Percentiles rank a stretch among this genome's conserved stretches.
phyloP scores from a whole-genome alignment of 305 asterid genomes.

The Solanum hybrid region DNA sequence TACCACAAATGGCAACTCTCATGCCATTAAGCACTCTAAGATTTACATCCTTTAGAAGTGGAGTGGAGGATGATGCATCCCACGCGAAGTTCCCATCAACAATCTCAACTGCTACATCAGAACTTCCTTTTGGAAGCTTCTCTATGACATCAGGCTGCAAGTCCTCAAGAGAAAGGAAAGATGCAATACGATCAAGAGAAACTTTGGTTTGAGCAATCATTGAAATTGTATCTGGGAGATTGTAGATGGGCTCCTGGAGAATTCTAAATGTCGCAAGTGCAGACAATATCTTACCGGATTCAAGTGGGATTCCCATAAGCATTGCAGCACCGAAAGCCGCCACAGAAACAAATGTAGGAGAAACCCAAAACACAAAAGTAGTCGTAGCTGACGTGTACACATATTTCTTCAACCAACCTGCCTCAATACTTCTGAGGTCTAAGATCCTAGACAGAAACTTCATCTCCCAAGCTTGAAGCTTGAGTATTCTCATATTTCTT shows the following conservation, averaged over 20 bases:
- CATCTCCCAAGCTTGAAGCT: slow-evolving; percentile 91
- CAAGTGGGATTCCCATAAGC: slow-evolving; percentile 64
- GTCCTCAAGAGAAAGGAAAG: slow-evolving; percentile 72
- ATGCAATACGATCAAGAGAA: slow-evolving; percentile 71
- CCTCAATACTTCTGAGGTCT: slow-evolving; percentile 49
- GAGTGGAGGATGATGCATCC: slow-evolving; percentile 39
- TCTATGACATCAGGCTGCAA: slow-evolving; percentile 41
- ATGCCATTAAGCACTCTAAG: slow-evolving; percentile 45
- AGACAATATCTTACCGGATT: slow-evolving; percentile 75
- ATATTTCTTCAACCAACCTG: slow-evolving; percentile 56
- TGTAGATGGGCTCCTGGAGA: slow-evolving; percentile 69
- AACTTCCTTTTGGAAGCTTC: slow-evolving; percentile 40
- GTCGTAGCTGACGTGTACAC: slow-evolving; percentile 38
- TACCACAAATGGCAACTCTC: slow-evolving; percentile 84
- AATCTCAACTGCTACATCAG: slow-evolving; percentile 49
- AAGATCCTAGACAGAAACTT: slow-evolving; percentile 52
- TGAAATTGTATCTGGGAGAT: slow-evolving; percentile 66
- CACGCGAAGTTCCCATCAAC: slow-evolving; percentile 60
- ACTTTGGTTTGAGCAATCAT: slow-evolving; percentile 79
- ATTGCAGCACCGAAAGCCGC: slow-evolving; percentile 62
- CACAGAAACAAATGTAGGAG: slow-evolving; percentile 70
- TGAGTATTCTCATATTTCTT: slow-evolving; percentile 83
- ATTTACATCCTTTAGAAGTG: slow-evolving; percentile 43
- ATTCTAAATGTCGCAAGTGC: slow-evolving; percentile 80
- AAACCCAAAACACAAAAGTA: slow-evolving; percentile 49